A percentile compares a stretch with the other conserved stretches of the same genome.
phyloP scores from a whole-genome alignment of 768 basidiomycete species.

The Trametes cubensis region DNA sequence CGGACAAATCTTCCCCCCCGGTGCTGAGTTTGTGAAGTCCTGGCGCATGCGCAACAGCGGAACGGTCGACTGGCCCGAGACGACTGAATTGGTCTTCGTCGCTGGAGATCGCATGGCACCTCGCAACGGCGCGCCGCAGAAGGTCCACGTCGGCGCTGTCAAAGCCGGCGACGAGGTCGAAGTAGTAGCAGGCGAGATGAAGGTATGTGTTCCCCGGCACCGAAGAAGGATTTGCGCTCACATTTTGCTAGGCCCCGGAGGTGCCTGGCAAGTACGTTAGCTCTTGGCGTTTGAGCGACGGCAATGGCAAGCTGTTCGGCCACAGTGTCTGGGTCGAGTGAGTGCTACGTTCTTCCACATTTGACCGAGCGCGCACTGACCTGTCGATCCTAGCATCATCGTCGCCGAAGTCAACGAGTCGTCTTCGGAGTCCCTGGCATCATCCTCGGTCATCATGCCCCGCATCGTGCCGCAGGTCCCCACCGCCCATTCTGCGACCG shows the following conservation, averaged over 20 bases:
- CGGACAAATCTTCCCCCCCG: conserved; percentile 78
- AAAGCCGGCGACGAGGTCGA: conserved; percentile 61
- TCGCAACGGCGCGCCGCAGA: conserved; percentile 33
- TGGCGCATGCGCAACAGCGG: conserved; percentile 79
- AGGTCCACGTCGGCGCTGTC: conserved; percentile 57
- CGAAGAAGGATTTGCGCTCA: background rate
- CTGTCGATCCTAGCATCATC: conserved; percentile 50
- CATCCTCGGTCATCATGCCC: conserved; percentile 75
- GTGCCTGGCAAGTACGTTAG: conserved; percentile 70
- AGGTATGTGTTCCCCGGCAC: conserved; percentile 44
- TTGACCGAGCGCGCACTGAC: no score
- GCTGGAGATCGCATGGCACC: conserved; percentile 65
- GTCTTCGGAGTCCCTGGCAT: conserved; percentile 54
- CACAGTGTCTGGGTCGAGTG: conserved; percentile 81
- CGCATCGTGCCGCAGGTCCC: conserved; percentile 31
- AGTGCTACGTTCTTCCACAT: conserved; percentile 34
- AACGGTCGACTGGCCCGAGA: conserved; percentile 61
- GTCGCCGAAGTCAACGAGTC: conserved; percentile 54
- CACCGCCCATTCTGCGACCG: conserved; percentile 25
- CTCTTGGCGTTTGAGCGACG: conserved; percentile 74
- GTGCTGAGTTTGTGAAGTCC: conserved; percentile 83
- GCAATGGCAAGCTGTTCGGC: conserved; percentile 63
- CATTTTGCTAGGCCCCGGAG: conserved; percentile 65
- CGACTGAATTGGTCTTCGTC: conserved; percentile 69
- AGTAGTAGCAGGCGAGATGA: conserved; percentile 73